Evolutionary conservation across 768 basidiomycete species (phyloP).

Genomic region (Rhizopogon salebrosus): DNA sequence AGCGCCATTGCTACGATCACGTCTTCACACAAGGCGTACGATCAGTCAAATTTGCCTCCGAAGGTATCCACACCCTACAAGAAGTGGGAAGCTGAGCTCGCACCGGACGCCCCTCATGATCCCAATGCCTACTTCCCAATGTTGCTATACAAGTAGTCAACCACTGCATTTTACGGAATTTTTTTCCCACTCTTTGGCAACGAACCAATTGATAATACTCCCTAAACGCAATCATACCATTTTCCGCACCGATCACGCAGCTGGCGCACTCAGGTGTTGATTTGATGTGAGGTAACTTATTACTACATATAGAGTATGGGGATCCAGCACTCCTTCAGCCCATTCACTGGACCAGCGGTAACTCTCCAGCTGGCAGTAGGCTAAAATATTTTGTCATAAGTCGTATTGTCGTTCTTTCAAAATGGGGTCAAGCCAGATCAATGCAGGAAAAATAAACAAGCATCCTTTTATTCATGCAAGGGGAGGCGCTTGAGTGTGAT

Average conservation of each 20-base stretch:
- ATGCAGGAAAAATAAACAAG: too few relatives aligned
- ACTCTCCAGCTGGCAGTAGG: too few relatives aligned
- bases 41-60: slow-evolving; percentile 67
- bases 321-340: too few relatives aligned
- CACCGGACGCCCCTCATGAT: slow-evolving; percentile 79
- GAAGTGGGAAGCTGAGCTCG: slow-evolving; percentile 69
- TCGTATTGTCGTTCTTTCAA: too few relatives aligned
- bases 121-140: slow-evolving; percentile 83
- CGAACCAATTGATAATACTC: slow-evolving; percentile 14
- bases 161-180: background rate
- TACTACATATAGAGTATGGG: too few relatives aligned
- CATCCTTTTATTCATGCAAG: too few relatives aligned
- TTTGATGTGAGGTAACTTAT: too few relatives aligned
- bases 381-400: too few relatives aligned
- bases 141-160: slow-evolving; percentile 51
- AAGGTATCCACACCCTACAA: slow-evolving; percentile 59
- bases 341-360: too few relatives aligned
- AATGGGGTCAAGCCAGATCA: too few relatives aligned
- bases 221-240: slow-evolving; percentile 31
- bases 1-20: slow-evolving; percentile 68
- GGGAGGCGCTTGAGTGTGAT: slow-evolving; percentile 11
- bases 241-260: slow-evolving; percentile 27
- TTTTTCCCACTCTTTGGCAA: background rate
- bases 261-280: too few relatives aligned
- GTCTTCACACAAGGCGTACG: slow-evolving; percentile 50